Conservation (phyloP, 768 basidiomycete species). For the Sutorius australiensis region DNA sequence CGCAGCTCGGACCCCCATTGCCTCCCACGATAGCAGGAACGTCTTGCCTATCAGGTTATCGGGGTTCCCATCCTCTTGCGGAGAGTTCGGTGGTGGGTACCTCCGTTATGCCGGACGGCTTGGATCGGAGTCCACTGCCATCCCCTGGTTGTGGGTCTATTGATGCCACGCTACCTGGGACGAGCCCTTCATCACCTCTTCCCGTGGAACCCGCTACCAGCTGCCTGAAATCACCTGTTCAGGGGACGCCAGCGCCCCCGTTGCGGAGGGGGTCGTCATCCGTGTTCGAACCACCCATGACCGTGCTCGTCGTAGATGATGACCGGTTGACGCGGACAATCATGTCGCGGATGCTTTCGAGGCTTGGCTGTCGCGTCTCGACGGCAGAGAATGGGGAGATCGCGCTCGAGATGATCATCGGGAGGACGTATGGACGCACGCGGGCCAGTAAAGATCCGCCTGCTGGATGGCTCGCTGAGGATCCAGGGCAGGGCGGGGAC, state of each 20-base stretch:
- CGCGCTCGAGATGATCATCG: conserved; percentile 69
- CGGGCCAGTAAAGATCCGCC: not conserved
- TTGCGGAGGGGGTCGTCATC: conserved; percentile 7
- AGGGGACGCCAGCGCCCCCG: conserved; percentile 7
- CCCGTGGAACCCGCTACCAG: conserved; percentile 6
- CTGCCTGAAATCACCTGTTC: conserved; percentile 12
- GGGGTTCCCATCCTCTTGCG: not conserved
- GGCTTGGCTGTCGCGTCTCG: conserved; percentile 73
- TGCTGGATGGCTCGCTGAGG: not conserved
- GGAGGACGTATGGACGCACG: conserved; percentile 19
- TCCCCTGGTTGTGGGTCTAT: conserved; percentile 3
- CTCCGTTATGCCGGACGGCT: conserved; percentile 3
- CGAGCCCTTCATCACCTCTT: not conserved
- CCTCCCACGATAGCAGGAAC: conserved; percentile 4
- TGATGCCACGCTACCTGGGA: not conserved
- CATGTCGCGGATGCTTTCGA: conserved; percentile 75
- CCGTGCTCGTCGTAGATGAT: conserved; percentile 80
- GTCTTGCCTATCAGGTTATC: not conserved
- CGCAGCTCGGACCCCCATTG: conserved; percentile 27
- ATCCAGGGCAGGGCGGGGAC: not conserved
- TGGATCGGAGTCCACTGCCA: not conserved
- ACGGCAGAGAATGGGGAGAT: conserved; percentile 82
- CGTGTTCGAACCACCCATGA: conserved; percentile 49
- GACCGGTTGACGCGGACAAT: conserved; percentile 75
- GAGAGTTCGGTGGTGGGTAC: conserved; percentile 1